Base-by-base conservation (phyloP, 2,329 filamentous ascomycete species). In the Scedosporium dehoogii region DNA sequence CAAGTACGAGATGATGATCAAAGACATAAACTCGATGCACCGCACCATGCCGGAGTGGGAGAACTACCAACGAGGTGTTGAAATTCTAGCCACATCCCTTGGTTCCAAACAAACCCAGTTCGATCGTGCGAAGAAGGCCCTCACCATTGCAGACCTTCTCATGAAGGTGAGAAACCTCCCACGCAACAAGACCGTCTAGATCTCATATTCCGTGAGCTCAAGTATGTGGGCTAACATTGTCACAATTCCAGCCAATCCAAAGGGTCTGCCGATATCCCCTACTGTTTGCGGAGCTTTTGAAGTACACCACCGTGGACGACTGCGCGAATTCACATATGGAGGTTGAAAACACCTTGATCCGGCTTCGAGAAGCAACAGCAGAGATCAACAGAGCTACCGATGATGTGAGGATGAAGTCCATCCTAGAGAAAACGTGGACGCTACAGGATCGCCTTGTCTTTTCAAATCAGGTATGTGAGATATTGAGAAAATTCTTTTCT, bases 201-300 rank as follows among this genome's bases (percentile, higher is more conserved):
- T 38, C 12, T 38, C 33, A 12, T 14, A 16, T 18, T 44, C 21
- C 6, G 12, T 21, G 7, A 3, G 18, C 41, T 38, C n/a, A 44
- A 16, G 16, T 7, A 18, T 53, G 12, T 44, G 14, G 25, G 18
- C 25, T 44, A 41, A 33, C 55, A 3, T 16, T 59, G 67, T 62
- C 61, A 41, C 16, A 14, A 46, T 46, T 18, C 62, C 9, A 96
- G 90, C 94, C 93, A 0, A 92, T 97, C 21, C 93, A 99, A 74
- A 84, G 93, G 62, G 84, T 97, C 23, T 96, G 91, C 77, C 91
- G 89, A 75, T 97, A 97, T 70, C 91, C 91, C 10, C 78, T 99
- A 3, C 78, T 97, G 2, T 92, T 97, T 69, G 82, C 86, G 4
- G 91, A 97, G 69, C 79, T 99, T 7, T 80, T 92, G 64, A 92